These are phyloP conservation scores for Hysterium pulicare DNA, from an alignment of 2,329 filamentous ascomycete genomes.

Conservation along the genomic window DNA sequence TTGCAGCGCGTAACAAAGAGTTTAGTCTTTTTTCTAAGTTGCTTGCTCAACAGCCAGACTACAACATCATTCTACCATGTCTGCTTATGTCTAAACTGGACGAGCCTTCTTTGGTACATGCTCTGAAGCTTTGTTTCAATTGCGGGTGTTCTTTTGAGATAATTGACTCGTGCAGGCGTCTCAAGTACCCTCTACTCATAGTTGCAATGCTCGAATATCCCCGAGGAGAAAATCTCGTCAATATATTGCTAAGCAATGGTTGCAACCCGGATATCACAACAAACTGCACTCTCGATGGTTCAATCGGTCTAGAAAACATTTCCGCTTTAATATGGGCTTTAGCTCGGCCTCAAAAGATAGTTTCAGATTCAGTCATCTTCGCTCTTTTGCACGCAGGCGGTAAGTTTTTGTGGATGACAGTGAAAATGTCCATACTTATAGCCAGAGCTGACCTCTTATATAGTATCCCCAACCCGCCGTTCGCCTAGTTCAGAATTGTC, in stretches of 20 bases:
- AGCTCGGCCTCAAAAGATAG: conserved; percentile 59
- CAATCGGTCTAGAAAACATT: conserved; percentile 53
- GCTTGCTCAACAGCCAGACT: conserved; percentile 45
- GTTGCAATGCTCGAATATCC: conserved; percentile 26
- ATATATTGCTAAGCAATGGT: conserved; percentile 21
- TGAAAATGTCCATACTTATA: too few species aligned
- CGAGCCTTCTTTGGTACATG: conserved; percentile 44
- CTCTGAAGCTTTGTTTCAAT: conserved; percentile 56
- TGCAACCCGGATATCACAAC: conserved; percentile 41
- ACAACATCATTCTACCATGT: conserved; percentile 53
- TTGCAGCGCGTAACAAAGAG: conserved; percentile 23
- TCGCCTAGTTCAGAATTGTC: conserved; percentile 53
- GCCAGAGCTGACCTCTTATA: background rate
- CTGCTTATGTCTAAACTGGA: conserved; percentile 53
- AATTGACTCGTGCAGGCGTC: conserved; percentile 12
- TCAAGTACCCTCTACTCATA: conserved; percentile 17
- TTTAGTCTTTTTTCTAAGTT: conserved; percentile 23
- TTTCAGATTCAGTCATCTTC: conserved; percentile 58
- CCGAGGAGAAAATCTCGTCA: conserved; percentile 17
- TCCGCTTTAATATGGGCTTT: conserved; percentile 61
- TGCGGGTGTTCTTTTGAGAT: conserved; percentile 31
- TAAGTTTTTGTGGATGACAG: too few species aligned
- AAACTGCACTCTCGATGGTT: conserved; percentile 44
- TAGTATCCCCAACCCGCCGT: conserved; percentile 57
- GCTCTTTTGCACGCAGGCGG: conserved; percentile 51